These are phyloP conservation scores for Fusarium robinianum DNA, from an alignment of 2,329 filamentous ascomycete species.

Conservation along the genomic window DNA sequence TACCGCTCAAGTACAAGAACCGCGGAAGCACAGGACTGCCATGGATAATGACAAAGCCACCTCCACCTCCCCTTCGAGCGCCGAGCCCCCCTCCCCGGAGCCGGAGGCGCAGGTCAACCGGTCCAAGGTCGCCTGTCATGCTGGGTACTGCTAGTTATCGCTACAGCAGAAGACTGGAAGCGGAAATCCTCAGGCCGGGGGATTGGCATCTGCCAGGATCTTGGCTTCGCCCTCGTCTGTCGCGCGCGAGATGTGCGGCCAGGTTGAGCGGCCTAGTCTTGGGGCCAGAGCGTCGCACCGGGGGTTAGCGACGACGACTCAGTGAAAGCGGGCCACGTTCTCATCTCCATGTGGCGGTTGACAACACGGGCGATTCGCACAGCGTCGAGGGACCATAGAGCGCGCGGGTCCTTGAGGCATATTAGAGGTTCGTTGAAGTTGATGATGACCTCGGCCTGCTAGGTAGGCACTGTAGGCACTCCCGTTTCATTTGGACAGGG, in stretches of 20 bases:
- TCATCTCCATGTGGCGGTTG: slow-evolving; percentile 38
- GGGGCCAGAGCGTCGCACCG: slow-evolving; percentile 30
- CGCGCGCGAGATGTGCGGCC: slow-evolving; percentile 33
- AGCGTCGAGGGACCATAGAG: slow-evolving; percentile 15
- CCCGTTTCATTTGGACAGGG: too few species aligned
- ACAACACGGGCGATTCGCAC: slow-evolving; percentile 26
- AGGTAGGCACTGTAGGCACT: too few species aligned
- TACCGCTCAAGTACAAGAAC: slow-evolving; percentile 29
- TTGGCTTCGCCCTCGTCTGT: slow-evolving; percentile 27
- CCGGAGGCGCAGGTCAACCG: slow-evolving; percentile 25
- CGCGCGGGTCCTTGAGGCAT: slow-evolving; percentile 24
- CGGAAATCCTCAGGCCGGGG: slow-evolving; percentile 30
- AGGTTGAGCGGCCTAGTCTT: slow-evolving; percentile 29
- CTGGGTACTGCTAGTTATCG: slow-evolving; percentile 1
- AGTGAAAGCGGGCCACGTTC: slow-evolving; percentile 39
- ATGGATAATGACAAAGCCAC: slow-evolving; percentile 27
- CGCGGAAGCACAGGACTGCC: slow-evolving; percentile 22
- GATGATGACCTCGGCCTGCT: slow-evolving; percentile 5
- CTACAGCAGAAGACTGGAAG: slow-evolving; percentile 26
- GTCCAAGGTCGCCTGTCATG: slow-evolving; percentile 16
- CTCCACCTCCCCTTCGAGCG: slow-evolving; percentile 12
- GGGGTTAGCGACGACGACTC: slow-evolving; percentile 34
- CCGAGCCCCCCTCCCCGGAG: slow-evolving; percentile 26
- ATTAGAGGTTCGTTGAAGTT: slow-evolving; percentile 12
- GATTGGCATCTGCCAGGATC: slow-evolving; percentile 22